Evolutionary conservation across 2,329 filamentous ascomycete species (phyloP), one percentile per base, ranked within the genome.

Genomic region (Pyrenophora graminea): DNA sequence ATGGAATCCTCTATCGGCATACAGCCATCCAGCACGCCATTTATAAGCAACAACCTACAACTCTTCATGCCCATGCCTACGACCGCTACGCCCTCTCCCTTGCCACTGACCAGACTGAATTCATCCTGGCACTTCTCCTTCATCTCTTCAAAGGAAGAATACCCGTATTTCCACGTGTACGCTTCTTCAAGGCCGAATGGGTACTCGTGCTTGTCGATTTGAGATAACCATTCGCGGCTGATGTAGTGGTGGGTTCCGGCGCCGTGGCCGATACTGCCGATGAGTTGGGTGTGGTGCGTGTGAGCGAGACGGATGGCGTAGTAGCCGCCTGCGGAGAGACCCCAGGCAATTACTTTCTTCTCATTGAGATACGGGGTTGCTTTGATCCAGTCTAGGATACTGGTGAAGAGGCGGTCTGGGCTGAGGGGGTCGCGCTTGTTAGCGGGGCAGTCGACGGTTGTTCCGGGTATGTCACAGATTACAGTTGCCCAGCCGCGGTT

Each of bases 1-100:
- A 81, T 78, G 48, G 80, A 79, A 65, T 85, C 82, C 63, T 85
- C 82, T 21, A 85, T 78, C 0, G 82, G 82, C 71, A 85, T 85
- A 55, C 84, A 83, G 64, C 82, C 82, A 64, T 85, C 82, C 25
- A 80, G 69, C 17, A 77, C 76, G 0, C 82, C 79, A 63, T 85
- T 85, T 6, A 85, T 77, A 7, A 85, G 66, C 47, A 85, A 65
- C 45, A 84, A 58, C 45, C 76, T 74, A 30, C 76, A 74, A 47
- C 79, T 81, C 32, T 69, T 64, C 25, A 74, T 70, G 40, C 76
- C 78, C 17, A 23, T 5, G 7, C 48, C 62, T 0, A 71, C 67
- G 8, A 71, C 68, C 2, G 68, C 61, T 10, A 71, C 67, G 23
- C 81, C 76, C 30, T 83, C 70, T 2, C 80, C 81, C 13, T 81